A percentile compares a stretch with the other conserved stretches of the same genome.
Evolutionary conservation across 148 eudicot genomes (phyloP).

Genomic region (Euryodendron excelsum): DNA sequence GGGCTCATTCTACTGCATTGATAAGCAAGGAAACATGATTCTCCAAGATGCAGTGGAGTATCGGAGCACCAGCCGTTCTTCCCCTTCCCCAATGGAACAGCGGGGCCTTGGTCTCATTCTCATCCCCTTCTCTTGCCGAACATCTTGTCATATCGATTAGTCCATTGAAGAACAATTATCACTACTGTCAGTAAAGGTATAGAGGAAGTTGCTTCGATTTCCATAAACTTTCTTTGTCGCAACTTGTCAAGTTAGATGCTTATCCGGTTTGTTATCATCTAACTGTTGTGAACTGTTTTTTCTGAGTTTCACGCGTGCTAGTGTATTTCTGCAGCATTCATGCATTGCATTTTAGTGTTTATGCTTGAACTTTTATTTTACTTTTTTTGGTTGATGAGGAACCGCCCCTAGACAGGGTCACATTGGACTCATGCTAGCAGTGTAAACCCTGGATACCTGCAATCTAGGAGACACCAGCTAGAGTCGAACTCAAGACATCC

Average conservation of each 20-base stretch:
- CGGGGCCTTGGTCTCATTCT: conserved; percentile 84
- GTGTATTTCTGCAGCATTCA: no score
- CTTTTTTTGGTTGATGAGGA: no score
- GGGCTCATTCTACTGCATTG: conserved; percentile 79
- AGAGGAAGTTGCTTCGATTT: neutral
- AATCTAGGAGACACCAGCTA: no score
- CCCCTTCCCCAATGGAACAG: conserved; percentile 83
- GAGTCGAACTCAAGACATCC: no score
- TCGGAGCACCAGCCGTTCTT: conserved; percentile 61
- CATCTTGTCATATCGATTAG: conserved; percentile 76
- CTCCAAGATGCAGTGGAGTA: conserved; percentile 85
- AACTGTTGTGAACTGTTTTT: neutral
- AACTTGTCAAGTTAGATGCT: neutral
- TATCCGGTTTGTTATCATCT: neutral
- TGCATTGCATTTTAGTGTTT: no score
- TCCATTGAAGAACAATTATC: conserved; percentile 69
- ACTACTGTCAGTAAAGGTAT: conserved; percentile 43
- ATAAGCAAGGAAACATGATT: conserved; percentile 92
- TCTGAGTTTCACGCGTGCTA: neutral
- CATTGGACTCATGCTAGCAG: no score
- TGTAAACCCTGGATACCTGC: no score
- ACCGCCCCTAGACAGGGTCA: no score
- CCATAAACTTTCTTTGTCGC: no score
- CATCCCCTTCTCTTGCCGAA: conserved; percentile 70
- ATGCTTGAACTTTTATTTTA: neutral